Percentiles rank a stretch among this genome's conserved stretches.
phyloP scores from a whole-genome alignment of 129 eudicot genomes.

The Arctium minus region DNA sequence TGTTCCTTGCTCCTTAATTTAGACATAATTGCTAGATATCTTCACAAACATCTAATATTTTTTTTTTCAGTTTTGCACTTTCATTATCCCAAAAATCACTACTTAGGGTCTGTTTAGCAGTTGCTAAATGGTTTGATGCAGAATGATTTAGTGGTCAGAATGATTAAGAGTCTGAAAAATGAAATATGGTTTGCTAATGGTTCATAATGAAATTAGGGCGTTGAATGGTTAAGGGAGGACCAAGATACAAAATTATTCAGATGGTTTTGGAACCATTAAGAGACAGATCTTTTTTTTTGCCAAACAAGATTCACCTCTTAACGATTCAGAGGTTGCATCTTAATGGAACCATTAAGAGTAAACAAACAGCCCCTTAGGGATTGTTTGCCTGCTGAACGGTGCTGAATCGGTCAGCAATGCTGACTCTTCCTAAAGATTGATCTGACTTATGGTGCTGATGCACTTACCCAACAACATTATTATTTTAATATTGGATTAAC shows the following conservation, averaged over 20 bases:
- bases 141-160: too few relatives aligned
- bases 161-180: too few relatives aligned
- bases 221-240: too few relatives aligned
- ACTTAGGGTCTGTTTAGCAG: not conserved
- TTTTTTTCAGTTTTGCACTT: not conserved
- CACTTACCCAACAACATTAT: not conserved
- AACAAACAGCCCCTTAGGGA: not conserved
- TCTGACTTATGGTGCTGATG: not conserved
- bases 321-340: too few relatives aligned
- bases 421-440: not conserved
- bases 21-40: slow-evolving; percentile 5
- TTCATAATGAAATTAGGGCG: too few relatives aligned
- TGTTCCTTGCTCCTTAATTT: not conserved
- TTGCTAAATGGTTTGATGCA: too few relatives aligned
- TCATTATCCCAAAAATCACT: not conserved
- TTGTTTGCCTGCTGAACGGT: not conserved
- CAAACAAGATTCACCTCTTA: too few relatives aligned
- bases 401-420: not conserved
- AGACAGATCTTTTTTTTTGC: too few relatives aligned
- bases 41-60: slow-evolving; percentile 11
- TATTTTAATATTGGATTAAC: not conserved
- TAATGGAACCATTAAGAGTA: too few relatives aligned
- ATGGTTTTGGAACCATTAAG: too few relatives aligned
- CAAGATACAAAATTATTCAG: too few relatives aligned
- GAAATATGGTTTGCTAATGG: too few relatives aligned